A percentile compares a stretch with the other conserved stretches of the same genome.
These are phyloP conservation scores for Leptomonas seymouri DNA, from an alignment of 208 protist species.

Conservation along the genomic window DNA sequence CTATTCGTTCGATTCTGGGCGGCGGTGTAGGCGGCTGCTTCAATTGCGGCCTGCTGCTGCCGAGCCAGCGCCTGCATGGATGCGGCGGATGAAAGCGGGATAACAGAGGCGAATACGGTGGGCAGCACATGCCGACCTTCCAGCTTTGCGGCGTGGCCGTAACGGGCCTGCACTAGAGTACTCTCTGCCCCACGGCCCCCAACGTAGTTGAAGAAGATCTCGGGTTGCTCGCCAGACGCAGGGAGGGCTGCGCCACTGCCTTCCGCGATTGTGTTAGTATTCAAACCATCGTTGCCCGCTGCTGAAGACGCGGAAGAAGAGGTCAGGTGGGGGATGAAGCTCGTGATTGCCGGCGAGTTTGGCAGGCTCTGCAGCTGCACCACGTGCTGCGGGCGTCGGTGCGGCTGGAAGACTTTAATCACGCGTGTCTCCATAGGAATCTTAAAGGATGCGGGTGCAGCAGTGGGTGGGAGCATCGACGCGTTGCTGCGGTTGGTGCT, in stretches of 20 bases:
- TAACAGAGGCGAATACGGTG: conserved; percentile 45
- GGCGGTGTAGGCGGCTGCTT: conserved; percentile 22
- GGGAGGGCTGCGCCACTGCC: conserved; percentile 2
- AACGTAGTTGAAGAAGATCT: conserved; percentile 65
- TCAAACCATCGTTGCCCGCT: background rate
- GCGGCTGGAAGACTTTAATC: conserved; percentile 66
- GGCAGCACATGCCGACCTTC: conserved; percentile 58
- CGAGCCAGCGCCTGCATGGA: conserved; percentile 51
- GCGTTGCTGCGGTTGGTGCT: background rate
- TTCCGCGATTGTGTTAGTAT: background rate
- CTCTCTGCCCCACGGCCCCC: conserved; percentile 71
- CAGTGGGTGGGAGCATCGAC: conserved; percentile 12
- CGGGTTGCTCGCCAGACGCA: conserved; percentile 44
- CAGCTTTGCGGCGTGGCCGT: conserved; percentile 70
- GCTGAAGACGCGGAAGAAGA: background rate
- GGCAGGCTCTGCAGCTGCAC: conserved; percentile 63
- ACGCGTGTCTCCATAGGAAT: conserved; percentile 28
- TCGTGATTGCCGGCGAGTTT: conserved; percentile 68
- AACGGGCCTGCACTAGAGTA: conserved; percentile 66
- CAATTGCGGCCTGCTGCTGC: conserved; percentile 49
- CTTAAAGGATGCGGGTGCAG: conserved; percentile 11
- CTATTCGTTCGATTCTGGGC: background rate
- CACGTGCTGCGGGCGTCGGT: conserved; percentile 57
- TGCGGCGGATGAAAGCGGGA: conserved; percentile 50
- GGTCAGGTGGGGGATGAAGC: conserved; percentile 47